Percentiles rank a stretch among this genome's conserved stretches.
Conservation (phyloP, 768 basidiomycete genomes). For the Rhodotorula paludigena region DNA sequence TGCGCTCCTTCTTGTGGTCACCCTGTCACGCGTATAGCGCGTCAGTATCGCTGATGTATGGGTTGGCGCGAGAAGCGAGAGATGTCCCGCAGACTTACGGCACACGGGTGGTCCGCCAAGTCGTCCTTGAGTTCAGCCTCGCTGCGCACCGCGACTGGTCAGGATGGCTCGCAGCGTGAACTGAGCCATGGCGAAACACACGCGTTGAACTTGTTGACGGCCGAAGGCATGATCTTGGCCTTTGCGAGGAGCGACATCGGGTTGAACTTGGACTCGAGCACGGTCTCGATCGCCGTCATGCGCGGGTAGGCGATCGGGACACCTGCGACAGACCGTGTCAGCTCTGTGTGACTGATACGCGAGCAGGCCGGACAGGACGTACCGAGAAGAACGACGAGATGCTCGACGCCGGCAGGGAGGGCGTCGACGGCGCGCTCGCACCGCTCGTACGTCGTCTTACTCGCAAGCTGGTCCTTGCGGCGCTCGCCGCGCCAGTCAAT, state of each 20-base stretch:
- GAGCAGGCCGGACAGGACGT: slow-evolving; percentile 5
- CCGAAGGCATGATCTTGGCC: slow-evolving; percentile 49
- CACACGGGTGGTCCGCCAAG: slow-evolving; percentile 50
- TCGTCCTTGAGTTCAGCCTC: slow-evolving; percentile 86
- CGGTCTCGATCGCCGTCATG: slow-evolving; percentile 62
- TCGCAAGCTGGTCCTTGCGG: slow-evolving; percentile 73
- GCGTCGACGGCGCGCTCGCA: slow-evolving; percentile 61
- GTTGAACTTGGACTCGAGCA: slow-evolving; percentile 67
- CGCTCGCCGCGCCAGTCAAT: slow-evolving; percentile 69
- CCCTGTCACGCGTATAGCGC: background rate
- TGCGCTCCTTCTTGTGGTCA: slow-evolving; percentile 70
- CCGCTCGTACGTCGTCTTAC: slow-evolving; percentile 64
- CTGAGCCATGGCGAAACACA: slow-evolving; percentile 47
- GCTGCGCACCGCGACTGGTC: slow-evolving; percentile 36
- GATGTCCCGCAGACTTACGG: background rate
- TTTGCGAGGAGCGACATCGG: slow-evolving; percentile 72
- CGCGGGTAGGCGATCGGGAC: slow-evolving; percentile 73
- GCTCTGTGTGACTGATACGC: background rate
- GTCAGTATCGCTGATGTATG: background rate
- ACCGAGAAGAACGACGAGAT: slow-evolving; percentile 79
- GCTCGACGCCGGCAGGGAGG: slow-evolving; percentile 66
- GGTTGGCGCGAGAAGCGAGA: background rate
- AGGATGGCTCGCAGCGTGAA: background rate
- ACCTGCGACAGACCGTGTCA: slow-evolving; percentile 8
- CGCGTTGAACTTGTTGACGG: slow-evolving; percentile 80